Evolutionary conservation across 139 green algal genomes (phyloP), one percentile per base, ranked within the genome.

Genomic region (Penium margaritaceum): DNA sequence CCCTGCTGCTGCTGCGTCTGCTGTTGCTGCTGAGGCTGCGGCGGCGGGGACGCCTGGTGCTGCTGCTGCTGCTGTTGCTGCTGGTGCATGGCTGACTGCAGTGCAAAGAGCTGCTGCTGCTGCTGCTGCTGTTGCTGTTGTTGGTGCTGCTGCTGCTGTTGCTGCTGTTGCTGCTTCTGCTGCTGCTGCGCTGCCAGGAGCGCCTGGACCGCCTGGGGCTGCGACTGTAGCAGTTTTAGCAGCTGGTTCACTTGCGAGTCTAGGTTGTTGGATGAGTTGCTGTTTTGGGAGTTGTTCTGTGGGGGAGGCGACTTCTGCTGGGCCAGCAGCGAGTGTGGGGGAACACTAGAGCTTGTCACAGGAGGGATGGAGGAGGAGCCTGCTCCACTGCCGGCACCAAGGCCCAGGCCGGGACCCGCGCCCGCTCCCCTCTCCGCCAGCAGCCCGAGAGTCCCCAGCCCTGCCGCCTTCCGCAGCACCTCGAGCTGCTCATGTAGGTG

Each of bases 21-120:
- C 21, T 71, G 41, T 19, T 71, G 41, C 63, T 71, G 63, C 9
- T 71, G 63, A 24, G 64, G 36, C 61, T 68, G 61, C 15, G n/a
- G 61, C 14, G 19, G 41, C 41, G 7, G 41, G n/a, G n/a, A n/a
- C n/a, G n/a, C n/a, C 41, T 51, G 36, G 14, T 54, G 36, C 37
- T 68, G 61, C 61, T 54, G 63, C 7, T 36, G 41, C 27, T 64
- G 62, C 14, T 35, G 24, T 24, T 69, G 62, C 36, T 69, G 62
- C 36, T 69, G 62, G 14, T 63, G 53, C 62, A 70, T 58, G 14
- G 14, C 9, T 12, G 61, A 19, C 62, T 70, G 62, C 38, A 35
- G 62, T 19, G 61, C 21, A 27, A 35, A 19, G 21, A 35, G 62
- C 5, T 74, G 66, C 0, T 74, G 66, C 5, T 74, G 66, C 0